Evolutionary conservation across 2,329 filamentous ascomycete genomes (phyloP), one percentile per base, ranked within the genome.

Genomic region (Trichoderma hamatum): DNA sequence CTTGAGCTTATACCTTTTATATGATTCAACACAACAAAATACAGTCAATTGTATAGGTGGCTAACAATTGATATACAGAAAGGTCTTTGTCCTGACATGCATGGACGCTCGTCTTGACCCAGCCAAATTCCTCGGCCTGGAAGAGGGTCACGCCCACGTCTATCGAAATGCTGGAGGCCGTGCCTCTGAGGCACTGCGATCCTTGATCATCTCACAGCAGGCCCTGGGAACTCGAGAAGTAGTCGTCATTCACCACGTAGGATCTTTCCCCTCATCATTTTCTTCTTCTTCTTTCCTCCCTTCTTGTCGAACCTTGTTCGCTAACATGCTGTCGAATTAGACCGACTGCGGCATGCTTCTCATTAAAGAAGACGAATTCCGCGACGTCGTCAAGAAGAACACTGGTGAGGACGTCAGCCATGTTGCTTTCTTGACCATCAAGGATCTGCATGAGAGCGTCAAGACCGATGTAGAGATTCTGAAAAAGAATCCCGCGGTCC

Each of bases 31-130:
- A n/a, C n/a, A n/a, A n/a, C n/a, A n/a, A n/a, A 21, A 1, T 10
- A 5, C 1, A 54, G 7, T 21, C 2, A 46, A n/a, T 26, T 13
- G 3, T 34, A 58, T 21, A 36, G 9, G 24, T 39, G 19, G 1
- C 32, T 54, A 55, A 69, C 1, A 30, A 10, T 6, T 21, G 19
- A 58, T 34, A 43, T 10, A 19, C 59, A 80, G 79, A 65, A 80
- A 80, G 54, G 76, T 80, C 7, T 73, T 74, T 5, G 72, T 78
- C 32, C 85, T 95, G 55, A 92, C 91, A 0, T 96, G 92, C 80
- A 96, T 96, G 92, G 92, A 96, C 75, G 90, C 92, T 5, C 88
- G 92, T 63, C 82, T 89, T 73, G 85, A 95, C 74, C 88, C 92
- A 0, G 85, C 88, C 3, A 82, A 85, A 14, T 90, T 90, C 1